These are phyloP conservation scores for Periconia sp. DNA, from an alignment of 2,329 filamentous ascomycete species.

Conservation along the genomic window DNA sequence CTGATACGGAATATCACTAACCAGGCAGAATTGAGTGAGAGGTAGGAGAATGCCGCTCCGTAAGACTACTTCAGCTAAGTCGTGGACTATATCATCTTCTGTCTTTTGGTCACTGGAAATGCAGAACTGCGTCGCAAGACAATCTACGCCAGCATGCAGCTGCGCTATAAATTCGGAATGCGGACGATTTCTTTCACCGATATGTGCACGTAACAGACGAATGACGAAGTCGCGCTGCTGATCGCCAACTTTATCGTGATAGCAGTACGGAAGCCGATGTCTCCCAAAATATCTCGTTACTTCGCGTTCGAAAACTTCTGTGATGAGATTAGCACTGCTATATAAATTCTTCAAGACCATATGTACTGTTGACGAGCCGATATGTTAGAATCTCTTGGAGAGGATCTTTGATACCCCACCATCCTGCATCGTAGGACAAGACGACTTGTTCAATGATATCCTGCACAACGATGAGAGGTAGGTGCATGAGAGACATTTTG, in stretches of 20 bases:
- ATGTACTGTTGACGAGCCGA: conserved; percentile 1
- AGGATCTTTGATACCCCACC: too few species aligned
- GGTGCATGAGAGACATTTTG: conserved; percentile 5
- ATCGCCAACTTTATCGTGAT: neutral
- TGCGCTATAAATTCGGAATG: neutral
- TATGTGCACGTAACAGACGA: neutral
- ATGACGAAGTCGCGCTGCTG: neutral
- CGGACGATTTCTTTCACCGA: neutral
- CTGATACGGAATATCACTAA: neutral
- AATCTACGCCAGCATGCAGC: conserved; percentile 6
- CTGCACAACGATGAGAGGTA: conserved; percentile 8
- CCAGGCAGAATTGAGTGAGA: too few species aligned
- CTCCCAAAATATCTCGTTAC: neutral
- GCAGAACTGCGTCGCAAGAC: neutral
- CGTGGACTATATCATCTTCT: neutral
- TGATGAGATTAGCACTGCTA: neutral
- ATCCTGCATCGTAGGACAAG: neutral
- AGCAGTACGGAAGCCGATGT: too few species aligned
- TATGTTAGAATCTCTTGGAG: neutral
- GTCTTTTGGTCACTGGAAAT: neutral
- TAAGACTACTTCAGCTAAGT: neutral
- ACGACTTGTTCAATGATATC: conserved; percentile 5
- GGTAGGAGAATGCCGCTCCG: neutral
- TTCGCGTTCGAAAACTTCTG: conserved; percentile 3
- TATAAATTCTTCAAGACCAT: neutral